Base-by-base conservation (phyloP, 768 basidiomycete species). In the Clathrus columnatus region DNA sequence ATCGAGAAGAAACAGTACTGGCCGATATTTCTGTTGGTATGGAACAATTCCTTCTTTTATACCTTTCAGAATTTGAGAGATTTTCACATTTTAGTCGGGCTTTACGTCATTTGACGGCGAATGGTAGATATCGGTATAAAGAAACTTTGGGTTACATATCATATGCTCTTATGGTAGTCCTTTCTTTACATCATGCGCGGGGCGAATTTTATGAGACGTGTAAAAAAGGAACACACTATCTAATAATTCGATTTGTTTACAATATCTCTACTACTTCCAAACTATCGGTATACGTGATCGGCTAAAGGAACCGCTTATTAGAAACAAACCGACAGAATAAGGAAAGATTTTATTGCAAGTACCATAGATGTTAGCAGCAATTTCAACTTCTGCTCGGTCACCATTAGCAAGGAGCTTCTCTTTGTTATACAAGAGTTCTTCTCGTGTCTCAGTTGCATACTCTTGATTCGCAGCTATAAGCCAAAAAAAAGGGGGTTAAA, bases 381-480 rank as follows among this genome's bases (percentile, higher is more conserved):
- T 91, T 73, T 98, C 96, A 24, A 94, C 91, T 70, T 99, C 96
- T 55, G 92, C 91, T 62, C 90, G 75, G 73, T 98, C 96, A 53
- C 96, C 95, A 64, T 95, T 97, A 23, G 91, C 84, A 28, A 99
- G 79, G 53, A 99, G 80, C 70, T 97, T 98, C 78, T 98, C 96
- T 70, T 99, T 99, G 79, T 98, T 98, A 74, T 99, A 99, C 36
- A 98, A 77, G 53, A 98, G 82, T 69, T 99, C 96, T 71, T 99
- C 96, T 56, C 96, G 86, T 8, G 92, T 97, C 74, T 99, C 96
- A 28, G 91, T 95, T 1, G 94, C 89, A 76, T 84, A 98, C 68
- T 98, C 96, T 64, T 92, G 87, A 71, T 98, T 98, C 83, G 95
- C 90, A 23, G 94, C 92, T 96, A 65, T 43, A 26, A 28, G 50